phyloP scores from a whole-genome alignment of 2,329 filamentous ascomycete species.

The Xylogone sp. region DNA sequence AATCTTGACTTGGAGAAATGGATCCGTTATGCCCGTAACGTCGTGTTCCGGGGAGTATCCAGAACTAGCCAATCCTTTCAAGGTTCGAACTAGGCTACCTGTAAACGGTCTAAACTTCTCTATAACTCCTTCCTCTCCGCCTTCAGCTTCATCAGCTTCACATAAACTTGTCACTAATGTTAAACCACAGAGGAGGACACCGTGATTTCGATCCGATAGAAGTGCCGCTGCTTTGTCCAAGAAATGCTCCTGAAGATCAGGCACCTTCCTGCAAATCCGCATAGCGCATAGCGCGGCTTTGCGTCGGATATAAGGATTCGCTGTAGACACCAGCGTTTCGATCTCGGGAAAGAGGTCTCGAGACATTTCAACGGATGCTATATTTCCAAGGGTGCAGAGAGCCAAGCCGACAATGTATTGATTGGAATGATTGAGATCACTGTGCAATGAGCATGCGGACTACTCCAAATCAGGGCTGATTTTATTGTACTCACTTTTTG shows the following conservation, averaged over 20 bases:
- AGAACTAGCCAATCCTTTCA: conserved; percentile 90
- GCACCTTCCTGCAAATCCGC: conserved; percentile 97
- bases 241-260: conserved; percentile 95
- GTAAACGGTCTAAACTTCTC: conserved; percentile 87
- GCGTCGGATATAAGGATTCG: conserved; percentile 96
- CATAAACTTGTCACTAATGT: conserved; percentile 90
- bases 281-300: conserved; percentile 99
- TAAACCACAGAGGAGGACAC: conserved; percentile 86
- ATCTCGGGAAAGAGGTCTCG: conserved; percentile 95
- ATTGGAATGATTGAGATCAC: conserved; percentile 94
- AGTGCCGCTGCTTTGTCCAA: conserved; percentile 87
- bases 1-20: conserved; percentile 96
- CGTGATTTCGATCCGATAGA: conserved; percentile 90
- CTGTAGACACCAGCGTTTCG: conserved; percentile 83
- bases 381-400: conserved; percentile 94
- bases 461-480: background rate
- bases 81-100: conserved; percentile 79
- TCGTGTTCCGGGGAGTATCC: conserved; percentile 98
- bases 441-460: conserved; percentile 31
- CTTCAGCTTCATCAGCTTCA: conserved; percentile 90
- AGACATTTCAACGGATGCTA: conserved; percentile 97
- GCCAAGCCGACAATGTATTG: conserved; percentile 98
- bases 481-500: conserved; percentile 68
- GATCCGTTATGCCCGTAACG: conserved; percentile 96
- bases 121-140: conserved; percentile 82